Base-by-base conservation (phyloP, 2,329 filamentous ascomycete species). In the Paecilomyces fulvus region DNA sequence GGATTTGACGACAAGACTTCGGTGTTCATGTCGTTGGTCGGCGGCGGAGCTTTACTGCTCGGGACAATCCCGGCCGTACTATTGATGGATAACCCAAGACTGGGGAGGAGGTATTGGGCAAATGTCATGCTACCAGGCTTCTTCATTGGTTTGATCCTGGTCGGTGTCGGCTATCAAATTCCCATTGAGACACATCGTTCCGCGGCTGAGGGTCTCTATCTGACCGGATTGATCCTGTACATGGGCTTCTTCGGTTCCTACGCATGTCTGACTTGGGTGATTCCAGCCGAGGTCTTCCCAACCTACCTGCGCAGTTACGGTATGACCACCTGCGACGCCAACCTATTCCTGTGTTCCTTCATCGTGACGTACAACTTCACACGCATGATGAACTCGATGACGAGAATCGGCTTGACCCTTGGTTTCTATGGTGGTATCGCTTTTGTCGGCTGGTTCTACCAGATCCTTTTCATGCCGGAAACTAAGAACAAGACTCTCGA, bases 341-440 rank as follows among this genome's bases (percentile, higher is more conserved):
- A 84, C 59, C 77, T 89, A 4, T 90, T 89, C 80, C 77, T 89
- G 21, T 83, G 81, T 54, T 86, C 84, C 1, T 89, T 89, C 74
- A 79, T 88, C 62, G 85, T 89, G 53, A 89, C 86, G 9, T 89
- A 89, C 77, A 89, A 89, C 77, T 90, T 89, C 73, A 79, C 80
- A 0, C 77, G 78, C 9, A 90, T 89, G 87, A 82, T 87, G 69
- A 68, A 80, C 0, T 80, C 82, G n/a, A 87, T 90, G 80, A 81
- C 78, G 7, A 77, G 73, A 31, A 88, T 84, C 1, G 86, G 87
- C 9, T 75, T 89, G 0, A 77, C 82, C 0, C 78, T 89, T 0
- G 87, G 87, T 2, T 89, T 90, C 72, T 90, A 88, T 68, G 86
- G 87, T 3, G 87, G 87, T 14, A 89, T 89, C 55, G 86, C 86